Evolutionary conservation across 257 asterid genomes (phyloP).

Genomic region (Gynochthodes officinalis): DNA sequence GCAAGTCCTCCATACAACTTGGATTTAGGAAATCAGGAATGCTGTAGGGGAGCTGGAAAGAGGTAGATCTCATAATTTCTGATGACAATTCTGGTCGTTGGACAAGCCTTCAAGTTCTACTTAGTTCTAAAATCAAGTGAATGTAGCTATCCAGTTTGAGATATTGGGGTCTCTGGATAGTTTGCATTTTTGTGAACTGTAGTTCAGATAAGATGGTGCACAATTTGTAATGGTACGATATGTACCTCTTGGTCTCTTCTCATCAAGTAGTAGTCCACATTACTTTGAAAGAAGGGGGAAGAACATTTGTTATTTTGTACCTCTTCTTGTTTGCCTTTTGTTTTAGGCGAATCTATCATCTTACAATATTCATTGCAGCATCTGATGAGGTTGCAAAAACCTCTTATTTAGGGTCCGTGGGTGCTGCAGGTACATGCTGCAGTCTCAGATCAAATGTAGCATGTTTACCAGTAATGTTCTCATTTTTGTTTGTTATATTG

Average conservation of each 20-base stretch:
- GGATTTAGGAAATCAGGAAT: constrained; percentile 1
- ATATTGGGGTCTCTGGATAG: constrained; percentile 33
- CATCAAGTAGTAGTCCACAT: constrained; percentile 5
- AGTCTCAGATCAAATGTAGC: constrained; percentile 22
- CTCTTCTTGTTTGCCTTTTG: constrained; percentile 6
- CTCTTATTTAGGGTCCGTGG: constrained; percentile 31
- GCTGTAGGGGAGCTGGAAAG: constrained; percentile 15
- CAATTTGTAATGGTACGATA: constrained; percentile 7
- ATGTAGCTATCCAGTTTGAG: constrained; percentile 29
- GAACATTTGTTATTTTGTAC: constrained; percentile 9
- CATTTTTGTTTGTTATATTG: constrained; percentile 41
- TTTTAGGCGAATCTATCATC: constrained; percentile 24
- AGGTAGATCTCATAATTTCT: constrained; percentile 29
- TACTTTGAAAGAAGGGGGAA: constrained; percentile 9
- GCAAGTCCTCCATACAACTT: neutral
- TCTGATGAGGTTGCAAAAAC: constrained; percentile 49
- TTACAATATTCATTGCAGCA: constrained; percentile 46
- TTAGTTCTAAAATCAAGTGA: constrained; percentile 37
- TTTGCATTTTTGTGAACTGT: constrained; percentile 30
- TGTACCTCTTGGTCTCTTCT: neutral
- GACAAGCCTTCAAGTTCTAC: constrained; percentile 31
- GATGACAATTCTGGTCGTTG: constrained; percentile 47
- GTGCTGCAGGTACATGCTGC: constrained; percentile 58
- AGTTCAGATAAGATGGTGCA: constrained; percentile 14
- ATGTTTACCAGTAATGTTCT: constrained; percentile 22